These are phyloP conservation scores for Ensete glaucum DNA, from an alignment of 176 grass and related monocot genomes.

Conservation along the genomic window DNA sequence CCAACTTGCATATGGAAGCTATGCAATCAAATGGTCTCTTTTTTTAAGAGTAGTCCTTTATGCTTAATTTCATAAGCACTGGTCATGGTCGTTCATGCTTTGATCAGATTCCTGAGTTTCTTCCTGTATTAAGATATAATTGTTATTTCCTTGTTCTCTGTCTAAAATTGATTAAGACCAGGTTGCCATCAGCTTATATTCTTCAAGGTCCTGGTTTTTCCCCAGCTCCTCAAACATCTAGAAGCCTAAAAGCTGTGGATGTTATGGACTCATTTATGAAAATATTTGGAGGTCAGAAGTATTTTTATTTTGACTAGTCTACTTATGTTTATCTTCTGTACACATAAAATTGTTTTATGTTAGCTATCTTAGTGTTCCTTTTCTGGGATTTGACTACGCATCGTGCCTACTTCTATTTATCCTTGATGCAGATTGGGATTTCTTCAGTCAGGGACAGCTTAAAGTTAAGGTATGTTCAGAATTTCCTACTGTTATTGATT, in stretches of 20 bases:
- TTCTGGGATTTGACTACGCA: neutral
- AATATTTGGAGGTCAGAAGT: constrained; percentile 45
- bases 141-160: neutral
- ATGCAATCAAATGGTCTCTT: constrained; percentile 50
- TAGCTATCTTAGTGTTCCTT: neutral
- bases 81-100: neutral
- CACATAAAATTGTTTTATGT: no score
- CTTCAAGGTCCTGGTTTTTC: constrained; percentile 57
- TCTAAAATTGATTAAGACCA: constrained; percentile 19
- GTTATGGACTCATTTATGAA: constrained; percentile 45
- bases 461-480: constrained; percentile 41
- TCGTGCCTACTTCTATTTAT: constrained; percentile 6
- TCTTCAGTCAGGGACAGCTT: constrained; percentile 45
- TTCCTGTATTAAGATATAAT: neutral
- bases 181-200: constrained; percentile 71
- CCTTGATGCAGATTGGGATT: constrained; percentile 65
- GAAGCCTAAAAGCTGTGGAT: constrained; percentile 50
- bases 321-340: neutral
- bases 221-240: constrained; percentile 50
- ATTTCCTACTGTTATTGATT: neutral
- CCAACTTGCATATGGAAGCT: constrained; percentile 36
- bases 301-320: neutral
- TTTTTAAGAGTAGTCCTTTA: neutral
- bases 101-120: neutral
- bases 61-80: neutral